Percentiles rank a stretch among this genome's conserved stretches.
Conservation (phyloP, 768 basidiomycete species). For the Artomyces pyxidatus region DNA sequence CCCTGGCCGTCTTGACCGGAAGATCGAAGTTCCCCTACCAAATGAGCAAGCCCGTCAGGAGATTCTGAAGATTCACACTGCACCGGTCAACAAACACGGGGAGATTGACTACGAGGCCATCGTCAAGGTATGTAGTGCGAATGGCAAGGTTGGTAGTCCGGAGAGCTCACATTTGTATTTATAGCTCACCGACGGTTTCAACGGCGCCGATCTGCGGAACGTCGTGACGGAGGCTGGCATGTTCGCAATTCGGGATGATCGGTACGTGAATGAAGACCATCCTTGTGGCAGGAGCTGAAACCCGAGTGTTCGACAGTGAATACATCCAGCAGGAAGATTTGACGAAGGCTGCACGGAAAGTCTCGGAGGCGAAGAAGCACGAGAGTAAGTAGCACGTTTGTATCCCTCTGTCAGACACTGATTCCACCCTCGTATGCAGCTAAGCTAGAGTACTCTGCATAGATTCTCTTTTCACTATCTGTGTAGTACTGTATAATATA, state of each 20-base stretch:
- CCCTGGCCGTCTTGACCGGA: slow-evolving; percentile 92
- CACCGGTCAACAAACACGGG: slow-evolving; percentile 87
- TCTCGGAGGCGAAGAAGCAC: slow-evolving; percentile 95
- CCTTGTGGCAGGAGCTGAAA: slow-evolving; percentile 1
- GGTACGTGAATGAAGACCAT: slow-evolving; percentile 36
- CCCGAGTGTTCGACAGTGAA: slow-evolving; percentile 40
- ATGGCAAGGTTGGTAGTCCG: neutral
- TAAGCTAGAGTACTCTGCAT: neutral
- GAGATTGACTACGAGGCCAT: slow-evolving; percentile 98
- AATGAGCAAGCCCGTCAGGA: slow-evolving; percentile 95
- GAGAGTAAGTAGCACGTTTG: slow-evolving; percentile 56
- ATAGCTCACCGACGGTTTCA: slow-evolving; percentile 84
- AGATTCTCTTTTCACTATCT: neutral
- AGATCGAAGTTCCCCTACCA: slow-evolving; percentile 95
- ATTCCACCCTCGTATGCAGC: neutral
- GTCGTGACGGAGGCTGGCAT: slow-evolving; percentile 95
- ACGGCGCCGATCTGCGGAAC: slow-evolving; percentile 94
- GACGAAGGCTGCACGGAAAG: slow-evolving; percentile 92
- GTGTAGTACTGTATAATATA: neutral
- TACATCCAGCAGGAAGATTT: slow-evolving; percentile 92
- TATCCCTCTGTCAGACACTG: neutral
- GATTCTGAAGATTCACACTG: slow-evolving; percentile 95
- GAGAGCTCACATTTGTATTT: slow-evolving; percentile 2
- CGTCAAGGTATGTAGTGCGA: slow-evolving; percentile 62
- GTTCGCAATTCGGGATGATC: slow-evolving; percentile 96